Percentiles rank a stretch among this genome's conserved stretches.
Evolutionary conservation across 1,284 basidiomycete genomes (phyloP).

Genomic region (Puccinia horiana): DNA sequence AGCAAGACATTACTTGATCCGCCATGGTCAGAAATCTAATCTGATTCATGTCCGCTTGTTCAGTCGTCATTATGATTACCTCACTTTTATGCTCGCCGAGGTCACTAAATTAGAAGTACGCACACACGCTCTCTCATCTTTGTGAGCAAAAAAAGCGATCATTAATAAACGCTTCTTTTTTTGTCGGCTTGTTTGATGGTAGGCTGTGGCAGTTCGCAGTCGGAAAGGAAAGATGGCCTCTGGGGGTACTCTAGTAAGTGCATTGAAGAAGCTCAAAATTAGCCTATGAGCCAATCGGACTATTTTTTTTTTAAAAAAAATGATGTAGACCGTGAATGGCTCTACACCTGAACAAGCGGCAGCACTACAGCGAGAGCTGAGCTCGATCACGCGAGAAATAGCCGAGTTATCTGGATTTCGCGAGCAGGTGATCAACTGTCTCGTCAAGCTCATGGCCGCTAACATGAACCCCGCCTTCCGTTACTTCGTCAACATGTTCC

Average conservation of each 20-base stretch:
- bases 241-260: conserved; percentile 18
- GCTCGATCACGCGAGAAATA: conserved; percentile 45
- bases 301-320: background rate
- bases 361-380: conserved; percentile 39
- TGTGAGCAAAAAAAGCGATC: background rate
- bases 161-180: background rate
- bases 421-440: conserved; percentile 41
- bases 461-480: conserved; percentile 46
- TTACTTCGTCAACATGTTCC: conserved; percentile 49
- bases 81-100: conserved; percentile 40
- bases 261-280: background rate
- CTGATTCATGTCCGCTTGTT: conserved; percentile 35
- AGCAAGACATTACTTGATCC: conserved; percentile 62
- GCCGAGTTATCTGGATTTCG: conserved; percentile 27
- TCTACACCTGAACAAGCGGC: conserved; percentile 24
- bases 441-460: conserved; percentile 42
- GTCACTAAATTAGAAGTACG: conserved; percentile 46
- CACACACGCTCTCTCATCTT: background rate
- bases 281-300: background rate
- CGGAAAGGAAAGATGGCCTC: conserved; percentile 37
- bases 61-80: conserved; percentile 49
- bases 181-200: background rate
- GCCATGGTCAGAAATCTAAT: background rate
- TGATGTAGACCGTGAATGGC: conserved; percentile 4
- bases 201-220: conserved; percentile 41